phyloP scores from a whole-genome alignment of 225 moss, liverwort and hornwort species.

The Polytrichum commune region DNA sequence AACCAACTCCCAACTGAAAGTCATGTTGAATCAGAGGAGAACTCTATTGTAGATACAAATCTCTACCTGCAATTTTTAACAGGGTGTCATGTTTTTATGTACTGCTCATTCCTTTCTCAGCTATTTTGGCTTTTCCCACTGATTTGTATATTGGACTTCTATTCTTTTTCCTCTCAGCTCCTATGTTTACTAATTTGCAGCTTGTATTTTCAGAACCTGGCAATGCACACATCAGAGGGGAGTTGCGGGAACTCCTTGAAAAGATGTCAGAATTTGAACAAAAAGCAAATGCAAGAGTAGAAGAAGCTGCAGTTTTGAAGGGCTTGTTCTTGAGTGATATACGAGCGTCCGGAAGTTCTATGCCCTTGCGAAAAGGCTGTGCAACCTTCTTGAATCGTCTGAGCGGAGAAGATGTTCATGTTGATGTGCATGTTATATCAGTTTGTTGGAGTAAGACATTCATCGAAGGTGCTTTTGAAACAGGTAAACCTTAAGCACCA shows the following conservation, averaged over 20 bases:
- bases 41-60: too few relatives aligned
- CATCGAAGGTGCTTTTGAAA: conserved; percentile 34
- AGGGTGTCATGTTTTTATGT: too few relatives aligned
- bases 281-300: conserved; percentile 36
- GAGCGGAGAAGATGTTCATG: not conserved
- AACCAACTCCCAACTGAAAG: too few relatives aligned
- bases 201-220: not conserved
- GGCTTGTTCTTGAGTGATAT: conserved; percentile 30
- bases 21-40: too few relatives aligned
- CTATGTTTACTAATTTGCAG: not conserved
- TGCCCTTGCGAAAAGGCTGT: conserved; percentile 45
- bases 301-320: conserved; percentile 30
- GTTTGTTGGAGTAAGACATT: conserved; percentile 60
- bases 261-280: conserved; percentile 42
- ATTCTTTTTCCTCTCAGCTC: not conserved
- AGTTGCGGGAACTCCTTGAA: conserved; percentile 10
- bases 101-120: too few relatives aligned
- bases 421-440: conserved; percentile 49
- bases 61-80: too few relatives aligned
- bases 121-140: too few relatives aligned
- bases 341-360: conserved; percentile 27
- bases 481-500: not conserved
- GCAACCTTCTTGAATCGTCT: conserved; percentile 24
- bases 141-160: not conserved
- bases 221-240: conserved; percentile 11